Conservation (phyloP, 129 eudicot species). For the Logfia minima region DNA sequence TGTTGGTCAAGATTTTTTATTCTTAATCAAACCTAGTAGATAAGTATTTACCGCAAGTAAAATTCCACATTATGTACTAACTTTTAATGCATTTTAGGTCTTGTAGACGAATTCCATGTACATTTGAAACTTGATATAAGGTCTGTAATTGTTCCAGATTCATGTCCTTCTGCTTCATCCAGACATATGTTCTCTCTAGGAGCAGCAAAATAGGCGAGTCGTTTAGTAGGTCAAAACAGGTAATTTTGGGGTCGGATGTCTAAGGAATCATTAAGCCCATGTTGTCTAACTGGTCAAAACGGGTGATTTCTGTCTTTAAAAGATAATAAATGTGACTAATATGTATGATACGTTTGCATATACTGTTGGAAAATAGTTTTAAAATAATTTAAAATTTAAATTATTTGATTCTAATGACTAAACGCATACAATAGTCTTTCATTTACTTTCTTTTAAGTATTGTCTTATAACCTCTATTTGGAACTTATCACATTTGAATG, state of each 20-base stretch:
- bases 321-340: too few relatives aligned
- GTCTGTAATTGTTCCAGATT: not conserved
- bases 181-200: not conserved
- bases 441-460: too few relatives aligned
- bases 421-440: too few relatives aligned
- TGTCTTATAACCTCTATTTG: too few relatives aligned
- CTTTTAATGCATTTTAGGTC: not conserved
- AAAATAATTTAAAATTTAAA: too few relatives aligned
- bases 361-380: too few relatives aligned
- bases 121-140: not conserved
- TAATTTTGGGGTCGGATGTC: not conserved
- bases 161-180: constrained; percentile 1
- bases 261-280: too few relatives aligned
- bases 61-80: not conserved
- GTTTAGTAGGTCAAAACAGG: not conserved
- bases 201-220: not conserved
- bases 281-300: too few relatives aligned
- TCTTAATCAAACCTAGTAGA: not conserved
- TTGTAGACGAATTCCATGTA: not conserved
- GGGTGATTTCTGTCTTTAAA: not conserved
- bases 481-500: too few relatives aligned
- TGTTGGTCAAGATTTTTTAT: too few relatives aligned
- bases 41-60: not conserved
- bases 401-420: too few relatives aligned
- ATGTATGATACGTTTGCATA: too few relatives aligned